phyloP scores from a whole-genome alignment of 2,329 filamentous ascomycete species.

The Emericellopsis cladophorae region DNA sequence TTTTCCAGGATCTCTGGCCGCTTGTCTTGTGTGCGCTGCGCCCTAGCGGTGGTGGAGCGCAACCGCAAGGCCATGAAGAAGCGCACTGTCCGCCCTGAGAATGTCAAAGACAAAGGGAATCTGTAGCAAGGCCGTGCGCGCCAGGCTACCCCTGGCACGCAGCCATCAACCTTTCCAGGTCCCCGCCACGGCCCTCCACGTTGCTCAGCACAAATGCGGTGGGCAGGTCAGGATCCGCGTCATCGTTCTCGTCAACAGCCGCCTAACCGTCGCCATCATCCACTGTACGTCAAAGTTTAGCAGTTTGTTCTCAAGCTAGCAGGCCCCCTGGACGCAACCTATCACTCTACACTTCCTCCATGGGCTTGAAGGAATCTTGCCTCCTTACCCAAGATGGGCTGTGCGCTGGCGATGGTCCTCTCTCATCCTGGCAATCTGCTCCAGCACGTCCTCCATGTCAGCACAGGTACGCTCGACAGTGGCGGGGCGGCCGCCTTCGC shows the following conservation, averaged over 20 bases:
- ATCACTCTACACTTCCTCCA: not conserved
- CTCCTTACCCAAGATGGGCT: not conserved
- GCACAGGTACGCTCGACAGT: slow-evolving; percentile 59
- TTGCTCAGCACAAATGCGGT: too few relatives aligned
- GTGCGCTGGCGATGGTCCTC: slow-evolving; percentile 21
- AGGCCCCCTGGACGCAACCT: not conserved
- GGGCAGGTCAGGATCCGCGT: too few relatives aligned
- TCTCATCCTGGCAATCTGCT: slow-evolving; percentile 41
- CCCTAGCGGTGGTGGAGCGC: too few relatives aligned
- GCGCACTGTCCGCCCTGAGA: too few relatives aligned
- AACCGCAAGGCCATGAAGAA: too few relatives aligned
- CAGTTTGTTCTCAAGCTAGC: not conserved
- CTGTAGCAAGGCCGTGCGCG: too few relatives aligned
- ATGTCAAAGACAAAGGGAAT: too few relatives aligned
- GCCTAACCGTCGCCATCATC: not conserved
- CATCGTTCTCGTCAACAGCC: not conserved
- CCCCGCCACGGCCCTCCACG: too few relatives aligned
- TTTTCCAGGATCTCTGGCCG: too few relatives aligned
- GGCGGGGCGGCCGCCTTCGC: slow-evolving; percentile 60
- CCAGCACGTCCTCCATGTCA: slow-evolving; percentile 54
- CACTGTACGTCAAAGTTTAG: not conserved
- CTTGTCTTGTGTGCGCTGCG: too few relatives aligned
- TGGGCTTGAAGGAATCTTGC: not conserved
- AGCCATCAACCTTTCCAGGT: too few relatives aligned
- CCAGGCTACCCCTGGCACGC: too few relatives aligned